Evolutionary conservation across 768 basidiomycete genomes (phyloP).

Genomic region (Mycena amicta): DNA sequence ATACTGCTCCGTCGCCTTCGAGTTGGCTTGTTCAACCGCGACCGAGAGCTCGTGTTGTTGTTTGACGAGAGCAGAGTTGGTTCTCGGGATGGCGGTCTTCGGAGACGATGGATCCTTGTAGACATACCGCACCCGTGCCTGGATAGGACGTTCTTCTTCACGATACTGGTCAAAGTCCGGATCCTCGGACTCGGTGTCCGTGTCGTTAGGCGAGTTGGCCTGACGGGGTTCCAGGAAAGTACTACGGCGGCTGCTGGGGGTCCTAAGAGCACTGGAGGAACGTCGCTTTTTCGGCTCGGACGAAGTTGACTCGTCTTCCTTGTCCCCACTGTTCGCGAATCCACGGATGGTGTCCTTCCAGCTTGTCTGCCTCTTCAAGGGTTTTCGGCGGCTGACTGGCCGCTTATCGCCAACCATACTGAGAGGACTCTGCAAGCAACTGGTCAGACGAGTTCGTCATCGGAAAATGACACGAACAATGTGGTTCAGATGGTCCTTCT

Average conservation of each 20-base stretch:
- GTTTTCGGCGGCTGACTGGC: slow-evolving; percentile 40
- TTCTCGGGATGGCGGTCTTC: slow-evolving; percentile 28
- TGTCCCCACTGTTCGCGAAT: slow-evolving; percentile 44
- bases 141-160: slow-evolving; percentile 77
- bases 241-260: slow-evolving; percentile 28
- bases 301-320: slow-evolving; percentile 26
- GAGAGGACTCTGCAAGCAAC: slow-evolving; percentile 65
- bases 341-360: slow-evolving; percentile 63
- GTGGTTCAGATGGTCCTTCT: slow-evolving; percentile 89
- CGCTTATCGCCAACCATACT: slow-evolving; percentile 84
- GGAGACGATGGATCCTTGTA: slow-evolving; percentile 36
- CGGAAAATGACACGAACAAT: slow-evolving; percentile 31
- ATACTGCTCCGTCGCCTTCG: slow-evolving; percentile 42
- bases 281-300: slow-evolving; percentile 21
- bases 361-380: slow-evolving; percentile 55
- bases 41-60: slow-evolving; percentile 55
- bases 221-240: slow-evolving; percentile 22
- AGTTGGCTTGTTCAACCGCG: slow-evolving; percentile 54
- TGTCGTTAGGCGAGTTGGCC: slow-evolving; percentile 8
- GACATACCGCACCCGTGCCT: slow-evolving; percentile 69
- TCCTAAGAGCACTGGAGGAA: slow-evolving; percentile 32
- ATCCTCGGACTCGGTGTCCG: slow-evolving; percentile 48
- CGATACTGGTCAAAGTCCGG: slow-evolving; percentile 48
- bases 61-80: slow-evolving; percentile 46
- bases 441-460: neutral